A percentile compares a stretch with the other conserved stretches of the same genome.
phyloP scores from a whole-genome alignment of 1,284 basidiomycete genomes.

The Tranzscheliella williamsii region DNA sequence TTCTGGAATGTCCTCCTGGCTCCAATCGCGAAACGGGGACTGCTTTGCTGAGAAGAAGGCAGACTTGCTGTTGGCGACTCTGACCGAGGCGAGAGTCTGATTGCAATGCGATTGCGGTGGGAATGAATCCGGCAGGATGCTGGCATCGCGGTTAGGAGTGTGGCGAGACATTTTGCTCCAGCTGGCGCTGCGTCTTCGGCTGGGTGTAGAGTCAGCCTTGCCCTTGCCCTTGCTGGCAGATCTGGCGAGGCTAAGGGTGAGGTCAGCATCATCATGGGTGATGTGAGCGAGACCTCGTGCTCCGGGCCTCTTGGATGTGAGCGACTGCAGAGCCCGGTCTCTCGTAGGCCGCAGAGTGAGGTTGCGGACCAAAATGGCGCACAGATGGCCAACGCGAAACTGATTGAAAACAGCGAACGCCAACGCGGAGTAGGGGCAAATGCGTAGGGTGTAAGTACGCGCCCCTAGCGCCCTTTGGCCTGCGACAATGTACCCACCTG shows the following conservation, averaged over 20 bases:
- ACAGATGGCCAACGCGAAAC: constrained; percentile 25
- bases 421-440: too few species aligned
- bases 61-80: too few species aligned
- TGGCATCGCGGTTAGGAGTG: neutral
- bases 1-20: constrained; percentile 4
- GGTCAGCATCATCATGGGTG: constrained; percentile 32
- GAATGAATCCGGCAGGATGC: too few species aligned
- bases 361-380: constrained; percentile 29
- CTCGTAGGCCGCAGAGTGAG: constrained; percentile 27
- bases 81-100: too few species aligned
- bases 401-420: too few species aligned
- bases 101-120: too few species aligned
- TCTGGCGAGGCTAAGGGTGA: constrained; percentile 23
- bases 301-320: constrained; percentile 19
- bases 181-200: constrained; percentile 15
- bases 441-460: too few species aligned
- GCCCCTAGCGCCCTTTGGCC: too few species aligned
- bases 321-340: constrained; percentile 28
- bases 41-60: neutral
- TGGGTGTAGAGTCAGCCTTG: constrained; percentile 1
- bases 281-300: constrained; percentile 18
- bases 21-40: neutral
- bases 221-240: constrained; percentile 27
- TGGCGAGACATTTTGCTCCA: constrained; percentile 5
- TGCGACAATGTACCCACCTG: too few species aligned